These are phyloP conservation scores for Daldinia grandis DNA, from an alignment of 495 filamentous ascomycete species.

Conservation along the genomic window DNA sequence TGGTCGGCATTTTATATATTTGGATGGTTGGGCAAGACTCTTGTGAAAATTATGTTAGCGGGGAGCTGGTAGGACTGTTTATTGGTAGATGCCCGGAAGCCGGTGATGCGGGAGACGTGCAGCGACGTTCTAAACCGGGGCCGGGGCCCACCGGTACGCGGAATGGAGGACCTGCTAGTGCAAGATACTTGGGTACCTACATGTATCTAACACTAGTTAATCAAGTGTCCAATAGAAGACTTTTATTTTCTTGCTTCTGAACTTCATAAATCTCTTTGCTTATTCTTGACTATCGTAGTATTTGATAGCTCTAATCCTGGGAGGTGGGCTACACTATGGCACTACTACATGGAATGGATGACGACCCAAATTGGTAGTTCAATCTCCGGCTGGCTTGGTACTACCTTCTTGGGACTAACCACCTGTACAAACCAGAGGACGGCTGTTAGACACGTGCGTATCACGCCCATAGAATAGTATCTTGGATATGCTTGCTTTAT, in stretches of 20 bases:
- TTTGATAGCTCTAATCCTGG: not conserved
- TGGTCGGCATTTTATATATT: conserved; percentile 46
- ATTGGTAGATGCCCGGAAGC: not conserved
- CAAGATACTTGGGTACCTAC: conserved; percentile 1
- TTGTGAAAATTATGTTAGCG: not conserved
- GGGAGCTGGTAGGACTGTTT: not conserved
- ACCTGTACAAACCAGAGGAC: conserved; percentile 32
- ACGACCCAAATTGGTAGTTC: conserved; percentile 30
- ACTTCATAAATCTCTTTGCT: not conserved
- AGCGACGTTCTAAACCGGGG: conserved; percentile 1
- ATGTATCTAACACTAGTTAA: too few species aligned
- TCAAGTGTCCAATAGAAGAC: not conserved
- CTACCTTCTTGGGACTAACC: conserved; percentile 7
- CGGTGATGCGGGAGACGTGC: not conserved
- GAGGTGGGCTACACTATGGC: not conserved
- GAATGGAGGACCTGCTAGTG: not conserved
- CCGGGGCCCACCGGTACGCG: not conserved
- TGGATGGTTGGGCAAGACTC: not conserved
- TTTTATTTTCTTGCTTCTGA: not conserved
- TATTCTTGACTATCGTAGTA: not conserved
- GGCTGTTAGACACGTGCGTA: conserved; percentile 27
- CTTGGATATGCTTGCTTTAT: not conserved
- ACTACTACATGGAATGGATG: not conserved
- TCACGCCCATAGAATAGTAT: not conserved
- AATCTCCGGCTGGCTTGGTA: conserved; percentile 36